phyloP scores from a whole-genome alignment of 257 asterid species.

The Capsicum chinense region DNA sequence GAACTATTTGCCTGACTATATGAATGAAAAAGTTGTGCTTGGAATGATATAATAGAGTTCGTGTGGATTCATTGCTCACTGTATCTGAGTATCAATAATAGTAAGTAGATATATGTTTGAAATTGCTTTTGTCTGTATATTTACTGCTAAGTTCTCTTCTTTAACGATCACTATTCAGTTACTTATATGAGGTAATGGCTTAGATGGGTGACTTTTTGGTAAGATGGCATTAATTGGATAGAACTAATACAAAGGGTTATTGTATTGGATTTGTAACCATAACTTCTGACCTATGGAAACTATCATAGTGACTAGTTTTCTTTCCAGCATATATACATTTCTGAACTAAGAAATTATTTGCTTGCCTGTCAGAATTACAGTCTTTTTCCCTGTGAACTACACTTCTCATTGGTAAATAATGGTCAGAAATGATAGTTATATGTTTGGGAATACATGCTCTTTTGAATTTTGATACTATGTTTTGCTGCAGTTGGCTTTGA shows the following conservation, averaged over 20 bases:
- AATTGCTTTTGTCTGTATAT: background rate
- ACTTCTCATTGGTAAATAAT: background rate
- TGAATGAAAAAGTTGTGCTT: background rate
- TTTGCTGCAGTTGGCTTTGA: constrained; percentile 7
- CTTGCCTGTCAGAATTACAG: background rate
- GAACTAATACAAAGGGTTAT: no score
- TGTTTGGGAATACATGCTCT: background rate
- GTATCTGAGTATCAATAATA: constrained; percentile 5
- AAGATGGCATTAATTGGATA: background rate
- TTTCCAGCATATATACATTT: no score
- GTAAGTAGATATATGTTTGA: constrained; percentile 28
- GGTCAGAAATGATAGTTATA: constrained; percentile 8
- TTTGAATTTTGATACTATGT: background rate
- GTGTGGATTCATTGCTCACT: constrained; percentile 19
- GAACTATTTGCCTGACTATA: no score
- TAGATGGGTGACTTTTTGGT: background rate
- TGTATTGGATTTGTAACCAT: no score
- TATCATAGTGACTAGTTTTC: no score
- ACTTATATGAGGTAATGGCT: background rate
- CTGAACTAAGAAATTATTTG: background rate
- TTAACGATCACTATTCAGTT: background rate
- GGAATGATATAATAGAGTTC: constrained; percentile 27
- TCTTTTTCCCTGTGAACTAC: background rate
- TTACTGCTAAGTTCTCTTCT: background rate
- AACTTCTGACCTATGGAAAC: no score